These are phyloP conservation scores for Penicillium herquei DNA, from an alignment of 495 filamentous ascomycete genomes.

Conservation along the genomic window DNA sequence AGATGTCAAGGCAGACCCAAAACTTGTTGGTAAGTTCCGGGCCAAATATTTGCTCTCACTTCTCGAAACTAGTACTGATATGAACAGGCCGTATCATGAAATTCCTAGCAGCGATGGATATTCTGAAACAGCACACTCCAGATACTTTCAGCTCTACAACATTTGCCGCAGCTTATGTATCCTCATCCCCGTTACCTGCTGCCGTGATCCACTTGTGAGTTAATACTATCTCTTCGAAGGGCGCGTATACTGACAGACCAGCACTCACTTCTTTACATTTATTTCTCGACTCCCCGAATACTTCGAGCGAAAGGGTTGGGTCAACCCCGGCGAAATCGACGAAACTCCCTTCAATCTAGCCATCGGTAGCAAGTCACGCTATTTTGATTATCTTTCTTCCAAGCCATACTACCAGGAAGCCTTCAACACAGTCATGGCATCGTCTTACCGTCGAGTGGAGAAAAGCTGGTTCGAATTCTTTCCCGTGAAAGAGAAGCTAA, in stretches of 20 bases:
- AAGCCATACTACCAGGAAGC: constrained; percentile 8
- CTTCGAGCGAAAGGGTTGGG: constrained; percentile 8
- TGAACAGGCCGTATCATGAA: constrained; percentile 2
- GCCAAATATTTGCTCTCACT: neutral
- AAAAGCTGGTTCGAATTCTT: constrained; percentile 4
- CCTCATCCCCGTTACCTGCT: neutral
- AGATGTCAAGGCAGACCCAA: constrained; percentile 1
- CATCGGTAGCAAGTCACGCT: neutral
- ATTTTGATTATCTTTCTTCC: constrained; percentile 5
- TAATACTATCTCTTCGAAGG: neutral
- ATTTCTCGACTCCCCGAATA: constrained; percentile 7
- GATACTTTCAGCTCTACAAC: neutral
- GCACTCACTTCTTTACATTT: constrained; percentile 4
- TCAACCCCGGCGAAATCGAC: neutral
- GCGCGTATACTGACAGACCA: neutral
- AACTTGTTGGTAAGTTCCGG: neutral
- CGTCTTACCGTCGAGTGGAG: neutral
- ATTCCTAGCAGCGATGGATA: constrained; percentile 1
- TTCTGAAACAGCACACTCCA: neutral
- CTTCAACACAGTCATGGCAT: constrained; percentile 6
- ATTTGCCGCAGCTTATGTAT: neutral
- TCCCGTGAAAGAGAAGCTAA: neutral
- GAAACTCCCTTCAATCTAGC: constrained; percentile 4
- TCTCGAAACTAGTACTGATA: neutral
- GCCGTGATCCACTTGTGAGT: constrained; percentile 2